Evolutionary conservation across 495 filamentous ascomycete species (phyloP), one percentile per base, ranked within the genome.

Genomic region (Xylaria curta): DNA sequence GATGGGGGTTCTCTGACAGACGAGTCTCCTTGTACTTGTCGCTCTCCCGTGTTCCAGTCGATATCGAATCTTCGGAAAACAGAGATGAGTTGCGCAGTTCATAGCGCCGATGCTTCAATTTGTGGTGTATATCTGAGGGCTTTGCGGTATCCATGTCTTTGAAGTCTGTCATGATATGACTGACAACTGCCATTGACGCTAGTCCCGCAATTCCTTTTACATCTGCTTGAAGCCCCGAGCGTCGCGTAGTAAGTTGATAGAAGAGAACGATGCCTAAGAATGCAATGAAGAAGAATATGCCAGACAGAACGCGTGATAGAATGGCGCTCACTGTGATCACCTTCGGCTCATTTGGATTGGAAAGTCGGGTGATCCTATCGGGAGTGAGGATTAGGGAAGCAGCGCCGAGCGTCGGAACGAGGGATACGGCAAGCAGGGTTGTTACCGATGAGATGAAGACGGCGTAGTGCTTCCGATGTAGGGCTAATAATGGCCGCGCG

Each of bases 121-220:
- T 85, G 69, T 89, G 81, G 77, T 93, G 91, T 67, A 94, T 93
- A 60, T 87, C 83, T 49, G 87, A 78, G n/a, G 89, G 87, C 2
- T 80, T 85, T 9, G 89, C 90, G 0, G 87, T 86, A 76, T 94
- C 91, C 78, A 93, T 85, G 72, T 90, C 89, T 72, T 89, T 89
- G 73, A 94, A 93, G 75, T 94, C 91, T 79, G 87, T 89, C 69
- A 93, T 82, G 79, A 94, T 92, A 74, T 93, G 91, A 66, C 85
- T 86, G 68, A 86, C 87, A 28, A 88, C 91, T 2, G 91, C 90
- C 90, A 94, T 92, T 36, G 90, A 86, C 19, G 91, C 91, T 13
- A 94, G 85, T 28, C 91, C 91, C 7, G 91, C 91, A 64, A 94
- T 91, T 17, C 91, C 91, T 62, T 89, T 91, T 7, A 91, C 91